Percentiles rank a stretch among this genome's conserved stretches.
These are phyloP conservation scores for Rhodotorula glutinis DNA, from an alignment of 1,284 basidiomycete genomes.

Conservation along the genomic window DNA sequence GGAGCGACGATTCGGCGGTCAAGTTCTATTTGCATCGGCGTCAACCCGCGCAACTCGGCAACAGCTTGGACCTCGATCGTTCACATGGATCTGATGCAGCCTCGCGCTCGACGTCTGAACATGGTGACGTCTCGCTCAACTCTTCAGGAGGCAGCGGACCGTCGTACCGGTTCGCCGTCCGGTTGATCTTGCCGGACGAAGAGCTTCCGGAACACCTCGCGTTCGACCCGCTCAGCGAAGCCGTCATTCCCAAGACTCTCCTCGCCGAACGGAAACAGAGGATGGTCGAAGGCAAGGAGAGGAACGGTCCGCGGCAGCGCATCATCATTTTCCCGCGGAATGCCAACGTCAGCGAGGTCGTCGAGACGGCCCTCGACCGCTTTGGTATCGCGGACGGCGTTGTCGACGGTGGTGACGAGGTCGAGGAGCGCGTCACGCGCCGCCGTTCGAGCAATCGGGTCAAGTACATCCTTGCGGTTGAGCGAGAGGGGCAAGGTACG, in stretches of 20 bases:
- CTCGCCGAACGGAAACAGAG: constrained; percentile 40
- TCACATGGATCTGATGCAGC: neutral
- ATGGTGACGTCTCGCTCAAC: too few relatives aligned
- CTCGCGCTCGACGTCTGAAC: neutral
- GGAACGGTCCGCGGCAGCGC: constrained; percentile 53
- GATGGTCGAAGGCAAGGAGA: neutral
- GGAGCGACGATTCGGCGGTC: constrained; percentile 91
- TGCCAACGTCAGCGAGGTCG: constrained; percentile 91
- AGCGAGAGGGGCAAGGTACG: constrained; percentile 55
- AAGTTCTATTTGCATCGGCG: constrained; percentile 84
- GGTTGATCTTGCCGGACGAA: constrained; percentile 71
- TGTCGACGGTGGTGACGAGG: constrained; percentile 94
- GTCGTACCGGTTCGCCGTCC: constrained; percentile 76
- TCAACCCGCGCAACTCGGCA: neutral
- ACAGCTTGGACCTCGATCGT: neutral
- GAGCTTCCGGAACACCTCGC: constrained; percentile 91
- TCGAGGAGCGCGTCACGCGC: constrained; percentile 84
- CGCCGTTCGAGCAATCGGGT: constrained; percentile 72
- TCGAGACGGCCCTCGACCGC: constrained; percentile 82
- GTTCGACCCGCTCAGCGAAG: constrained; percentile 86
- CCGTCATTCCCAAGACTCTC: constrained; percentile 69
- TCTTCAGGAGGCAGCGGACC: neutral
- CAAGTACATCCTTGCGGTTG: constrained; percentile 70
- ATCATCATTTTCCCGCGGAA: constrained; percentile 87
- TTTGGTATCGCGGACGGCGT: constrained; percentile 94